Evolutionary conservation across 257 asterid genomes (phyloP), one percentile per base, ranked within the genome.

Genomic region (Handroanthus guayacan): DNA sequence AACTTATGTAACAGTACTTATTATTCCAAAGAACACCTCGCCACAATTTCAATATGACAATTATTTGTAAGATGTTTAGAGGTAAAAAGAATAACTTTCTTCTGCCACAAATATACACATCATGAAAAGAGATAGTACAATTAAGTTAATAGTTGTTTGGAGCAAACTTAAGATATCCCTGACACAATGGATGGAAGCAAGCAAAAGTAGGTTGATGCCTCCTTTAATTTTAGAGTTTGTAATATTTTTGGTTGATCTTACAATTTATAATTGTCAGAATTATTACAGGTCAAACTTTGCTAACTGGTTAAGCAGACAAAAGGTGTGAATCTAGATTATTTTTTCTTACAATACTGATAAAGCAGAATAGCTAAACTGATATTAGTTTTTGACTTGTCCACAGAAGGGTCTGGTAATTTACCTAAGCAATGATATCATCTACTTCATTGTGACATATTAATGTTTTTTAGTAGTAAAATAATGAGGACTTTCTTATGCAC

Each of bases 281-380:
- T 63, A 56, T 80, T 82, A 50, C 84, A 78, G 79, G 86, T 82
- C 89, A 82, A 84, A 83, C 78, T 77, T 85, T 69, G 50, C 82
- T 71, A 72, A 64, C 38, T 78, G 54, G 68, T 31, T 57, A 62
- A 43, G 64, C 50, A 57, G 65, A 76, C 38, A 20, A 67, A 75
- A 25, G 72, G 62, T 34, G 72, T 66, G 91, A 81, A 79, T 79
- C 75, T 82, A 73, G 88, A 72, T 80, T 64, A 55, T 81, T 86
- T 58, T 78, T 71, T 62, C 75, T 50, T 43, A 43, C 69, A 80
- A 39, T 67, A 82, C 31, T 48, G 62, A 47, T 67, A 8, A 58
- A 81, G 82, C 73, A 51, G 61, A 31, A 58, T 70, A 69, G 37
- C 25, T 31, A 45, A 44, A 72, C 18, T 67, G 50, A 48, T 75